Evolutionary conservation across 768 basidiomycete species (phyloP).

Genomic region (Megacollybia marginata): DNA sequence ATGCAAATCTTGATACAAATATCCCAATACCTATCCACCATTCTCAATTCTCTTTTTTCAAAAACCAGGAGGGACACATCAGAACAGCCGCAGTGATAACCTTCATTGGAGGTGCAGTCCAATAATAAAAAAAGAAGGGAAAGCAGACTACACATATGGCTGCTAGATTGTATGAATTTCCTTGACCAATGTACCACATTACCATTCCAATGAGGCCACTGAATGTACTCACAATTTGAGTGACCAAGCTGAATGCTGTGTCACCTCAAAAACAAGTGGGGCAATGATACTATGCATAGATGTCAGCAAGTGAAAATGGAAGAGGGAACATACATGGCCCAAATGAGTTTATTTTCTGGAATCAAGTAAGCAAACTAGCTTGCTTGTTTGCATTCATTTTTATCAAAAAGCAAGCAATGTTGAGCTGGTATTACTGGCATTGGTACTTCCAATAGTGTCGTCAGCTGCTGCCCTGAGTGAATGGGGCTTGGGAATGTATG

Average conservation of each 20-base stretch:
- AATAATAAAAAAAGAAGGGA: slow-evolving; percentile 72
- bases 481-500: no score
- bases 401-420: no score
- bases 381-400: no score
- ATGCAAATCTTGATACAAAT: slow-evolving; percentile 61
- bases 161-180: slow-evolving; percentile 65
- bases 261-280: no score
- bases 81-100: slow-evolving; percentile 56
- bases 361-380: no score
- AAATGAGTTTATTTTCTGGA: no score
- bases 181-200: slow-evolving; percentile 60
- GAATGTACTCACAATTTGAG: slow-evolving; percentile 59
- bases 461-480: no score
- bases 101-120: slow-evolving; percentile 67
- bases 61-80: slow-evolving; percentile 28
- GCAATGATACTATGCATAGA: no score
- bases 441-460: no score
- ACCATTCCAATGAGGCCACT: slow-evolving; percentile 52
- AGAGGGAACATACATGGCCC: no score
- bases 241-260: slow-evolving; percentile 49
- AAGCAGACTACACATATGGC: slow-evolving; percentile 62
- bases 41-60: background rate
- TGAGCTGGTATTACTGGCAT: no score
- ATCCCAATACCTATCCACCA: slow-evolving; percentile 54
- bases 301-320: no score